A percentile compares a stretch with the other conserved stretches of the same genome.
Conservation (phyloP, 179 eudicot genomes). For the Camellia oleifera region DNA sequence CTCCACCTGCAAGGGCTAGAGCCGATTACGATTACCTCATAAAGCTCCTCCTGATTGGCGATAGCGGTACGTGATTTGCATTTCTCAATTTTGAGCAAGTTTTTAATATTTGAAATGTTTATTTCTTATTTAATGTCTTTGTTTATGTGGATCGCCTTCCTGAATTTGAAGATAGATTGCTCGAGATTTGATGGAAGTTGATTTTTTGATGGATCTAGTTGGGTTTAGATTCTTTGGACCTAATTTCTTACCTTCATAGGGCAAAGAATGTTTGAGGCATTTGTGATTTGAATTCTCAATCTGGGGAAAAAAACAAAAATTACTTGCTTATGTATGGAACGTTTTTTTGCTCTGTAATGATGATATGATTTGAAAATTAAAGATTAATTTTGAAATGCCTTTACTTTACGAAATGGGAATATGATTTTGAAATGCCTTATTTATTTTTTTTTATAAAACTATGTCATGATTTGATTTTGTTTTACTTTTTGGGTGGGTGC, state of each 20-base stretch:
- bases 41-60: conserved; percentile 44
- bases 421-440: background rate
- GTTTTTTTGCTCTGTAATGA: background rate
- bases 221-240: background rate
- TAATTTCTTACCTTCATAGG: background rate
- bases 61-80: conserved; percentile 30
- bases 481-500: background rate
- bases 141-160: background rate
- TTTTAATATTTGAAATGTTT: background rate
- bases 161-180: background rate
- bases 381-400: background rate
- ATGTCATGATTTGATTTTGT: background rate
- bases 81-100: background rate
- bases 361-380: background rate
- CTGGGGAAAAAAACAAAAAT: background rate
- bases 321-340: background rate
- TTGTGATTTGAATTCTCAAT: background rate
- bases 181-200: background rate
- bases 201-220: conserved; percentile 15
- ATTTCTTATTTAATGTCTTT: background rate
- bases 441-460: background rate
- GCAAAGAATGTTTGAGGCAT: background rate
- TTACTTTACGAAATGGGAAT: background rate
- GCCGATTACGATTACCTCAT: conserved; percentile 43
- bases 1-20: conserved; percentile 46